phyloP scores from a whole-genome alignment of 495 filamentous ascomycete species.

The Hypoxylon fuscum region DNA sequence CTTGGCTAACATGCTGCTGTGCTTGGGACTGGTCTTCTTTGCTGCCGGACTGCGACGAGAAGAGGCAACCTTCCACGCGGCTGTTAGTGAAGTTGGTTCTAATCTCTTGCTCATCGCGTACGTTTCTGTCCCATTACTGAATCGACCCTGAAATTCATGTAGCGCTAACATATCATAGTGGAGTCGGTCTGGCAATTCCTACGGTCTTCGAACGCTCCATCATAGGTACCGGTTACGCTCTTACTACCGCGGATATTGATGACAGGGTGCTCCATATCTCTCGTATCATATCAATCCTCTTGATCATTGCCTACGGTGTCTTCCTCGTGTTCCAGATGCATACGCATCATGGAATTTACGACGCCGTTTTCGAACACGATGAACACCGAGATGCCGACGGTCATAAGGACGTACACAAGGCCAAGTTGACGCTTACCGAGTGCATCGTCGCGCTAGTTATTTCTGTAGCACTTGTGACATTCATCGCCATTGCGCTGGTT shows the following conservation, averaged over 20 bases:
- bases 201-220: conserved; percentile 77
- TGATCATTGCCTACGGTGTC: conserved; percentile 80
- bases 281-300: conserved; percentile 76
- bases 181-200: conserved; percentile 83
- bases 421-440: conserved; percentile 83
- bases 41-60: conserved; percentile 73
- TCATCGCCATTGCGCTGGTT: conserved; percentile 86
- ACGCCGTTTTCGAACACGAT: conserved; percentile 68
- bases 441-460: conserved; percentile 72
- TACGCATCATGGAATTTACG: conserved; percentile 83
- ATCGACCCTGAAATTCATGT: background rate
- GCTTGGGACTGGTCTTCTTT: conserved; percentile 81
- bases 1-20: conserved; percentile 79
- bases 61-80: conserved; percentile 75
- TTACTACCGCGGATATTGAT: conserved; percentile 51
- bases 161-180: conserved; percentile 48
- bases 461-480: conserved; percentile 75
- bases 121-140: conserved; percentile 26
- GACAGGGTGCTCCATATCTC: conserved; percentile 71
- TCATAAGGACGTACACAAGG: conserved; percentile 67
- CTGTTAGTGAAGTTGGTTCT: conserved; percentile 81
- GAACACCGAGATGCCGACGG: conserved; percentile 75
- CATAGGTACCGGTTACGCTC: conserved; percentile 46
- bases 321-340: conserved; percentile 84
- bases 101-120: conserved; percentile 83